A percentile compares a stretch with the other conserved stretches of the same genome.
These are phyloP conservation scores for Pistacia integerrima DNA, from an alignment of 345 rosid species.

Conservation along the genomic window DNA sequence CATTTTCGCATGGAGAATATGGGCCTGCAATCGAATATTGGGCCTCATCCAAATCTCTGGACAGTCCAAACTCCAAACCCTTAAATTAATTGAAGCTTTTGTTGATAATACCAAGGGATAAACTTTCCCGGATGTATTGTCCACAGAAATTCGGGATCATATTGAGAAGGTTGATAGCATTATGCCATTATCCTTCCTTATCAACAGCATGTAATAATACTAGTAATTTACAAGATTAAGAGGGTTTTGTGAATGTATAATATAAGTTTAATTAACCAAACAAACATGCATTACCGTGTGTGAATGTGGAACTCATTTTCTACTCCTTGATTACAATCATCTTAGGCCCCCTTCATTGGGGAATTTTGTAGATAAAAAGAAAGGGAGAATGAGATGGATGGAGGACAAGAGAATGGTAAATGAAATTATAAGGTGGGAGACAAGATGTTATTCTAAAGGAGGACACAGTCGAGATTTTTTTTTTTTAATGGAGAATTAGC, in stretches of 20 bases:
- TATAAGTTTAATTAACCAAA: too few species aligned
- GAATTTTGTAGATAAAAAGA: background rate
- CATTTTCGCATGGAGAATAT: background rate
- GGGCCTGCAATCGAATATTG: background rate
- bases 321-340: background rate
- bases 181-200: too few species aligned
- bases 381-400: background rate
- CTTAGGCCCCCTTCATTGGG: too few species aligned
- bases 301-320: background rate
- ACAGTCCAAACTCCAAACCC: background rate
- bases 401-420: background rate
- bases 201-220: too few species aligned
- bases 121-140: too few species aligned
- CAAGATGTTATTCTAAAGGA: background rate
- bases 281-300: background rate
- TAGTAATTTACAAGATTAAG: too few species aligned
- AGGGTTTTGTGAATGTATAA: too few species aligned
- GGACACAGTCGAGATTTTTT: background rate
- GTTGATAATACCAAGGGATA: too few species aligned
- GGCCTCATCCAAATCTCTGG: background rate
- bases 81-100: too few species aligned
- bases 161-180: too few species aligned
- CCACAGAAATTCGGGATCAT: too few species aligned
- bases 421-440: background rate
- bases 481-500: background rate